These are phyloP conservation scores for Vicia sativa DNA, from an alignment of 306 rosid genomes.

Conservation along the genomic window DNA sequence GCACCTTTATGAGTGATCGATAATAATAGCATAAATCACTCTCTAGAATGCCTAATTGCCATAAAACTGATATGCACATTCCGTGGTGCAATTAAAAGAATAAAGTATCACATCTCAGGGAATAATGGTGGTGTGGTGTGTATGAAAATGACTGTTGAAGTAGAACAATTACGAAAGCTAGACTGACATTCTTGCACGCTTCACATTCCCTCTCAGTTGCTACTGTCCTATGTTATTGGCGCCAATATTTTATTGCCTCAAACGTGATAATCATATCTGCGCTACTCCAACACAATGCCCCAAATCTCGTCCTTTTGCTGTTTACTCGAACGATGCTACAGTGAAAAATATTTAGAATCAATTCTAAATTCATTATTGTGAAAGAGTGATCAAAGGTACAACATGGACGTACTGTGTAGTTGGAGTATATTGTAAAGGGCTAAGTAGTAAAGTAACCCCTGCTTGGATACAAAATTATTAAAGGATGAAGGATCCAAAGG, in stretches of 20 bases:
- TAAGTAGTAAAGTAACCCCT: no score
- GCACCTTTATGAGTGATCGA: no score
- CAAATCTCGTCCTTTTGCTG: not conserved
- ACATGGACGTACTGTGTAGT: no score
- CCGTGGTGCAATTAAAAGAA: not conserved
- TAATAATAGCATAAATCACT: no score
- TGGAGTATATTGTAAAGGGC: no score
- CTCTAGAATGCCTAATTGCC: not conserved
- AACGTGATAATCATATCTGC: not conserved
- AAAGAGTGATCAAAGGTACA: no score
- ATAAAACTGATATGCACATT: not conserved
- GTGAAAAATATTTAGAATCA: no score
- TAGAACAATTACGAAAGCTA: not conserved
- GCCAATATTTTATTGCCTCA: not conserved
- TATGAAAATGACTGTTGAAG: constrained; percentile 13
- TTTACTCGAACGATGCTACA: no score
- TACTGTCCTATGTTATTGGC: not conserved
- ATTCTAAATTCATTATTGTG: no score
- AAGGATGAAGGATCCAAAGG: no score
- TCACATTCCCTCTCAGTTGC: not conserved
- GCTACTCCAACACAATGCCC: not conserved
- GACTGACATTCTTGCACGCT: constrained; percentile 14
- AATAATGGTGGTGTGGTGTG: not conserved
- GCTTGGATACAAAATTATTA: no score
- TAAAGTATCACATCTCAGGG: constrained; percentile 6